Evolutionary conservation across 495 filamentous ascomycete species (phyloP).

Genomic region (Letharia lupina): DNA sequence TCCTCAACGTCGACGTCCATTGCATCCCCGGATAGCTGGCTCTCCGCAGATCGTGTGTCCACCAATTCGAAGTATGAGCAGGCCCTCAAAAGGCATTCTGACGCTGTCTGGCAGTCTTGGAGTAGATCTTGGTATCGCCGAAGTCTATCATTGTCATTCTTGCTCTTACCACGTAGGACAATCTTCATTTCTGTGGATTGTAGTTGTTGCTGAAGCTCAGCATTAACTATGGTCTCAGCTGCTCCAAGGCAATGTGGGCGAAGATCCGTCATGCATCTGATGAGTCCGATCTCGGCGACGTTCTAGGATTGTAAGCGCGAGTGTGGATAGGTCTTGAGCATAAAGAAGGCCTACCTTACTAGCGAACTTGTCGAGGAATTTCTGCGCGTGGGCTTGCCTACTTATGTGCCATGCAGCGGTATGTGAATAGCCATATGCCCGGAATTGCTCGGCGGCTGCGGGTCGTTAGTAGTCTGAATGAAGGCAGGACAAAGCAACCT

Average conservation of each 20-base stretch:
- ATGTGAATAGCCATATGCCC: conserved; percentile 34
- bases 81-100: not conserved
- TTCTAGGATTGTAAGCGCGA: not conserved
- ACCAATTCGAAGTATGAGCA: not conserved
- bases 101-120: not conserved
- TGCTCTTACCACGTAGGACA: not conserved
- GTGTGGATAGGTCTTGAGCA: conserved; percentile 4
- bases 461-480: not conserved
- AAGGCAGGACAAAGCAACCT: not conserved
- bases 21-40: not conserved
- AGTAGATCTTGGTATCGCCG: not conserved
- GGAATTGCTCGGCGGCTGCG: conserved; percentile 40
- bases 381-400: conserved; percentile 42
- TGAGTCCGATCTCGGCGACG: not conserved
- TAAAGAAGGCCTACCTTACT: conserved; percentile 29
- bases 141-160: not conserved
- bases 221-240: not conserved
- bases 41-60: not conserved
- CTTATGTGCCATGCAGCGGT: conserved; percentile 46
- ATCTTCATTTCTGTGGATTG: not conserved
- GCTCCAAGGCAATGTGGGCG: not conserved
- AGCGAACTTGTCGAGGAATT: conserved; percentile 46
- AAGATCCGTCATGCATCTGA: not conserved
- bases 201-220: conserved; percentile 3
- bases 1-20: not conserved